Percentiles rank a stretch among this genome's conserved stretches.
Evolutionary conservation across 768 basidiomycete species (phyloP).

Genomic region (Termitomyces sp.): DNA sequence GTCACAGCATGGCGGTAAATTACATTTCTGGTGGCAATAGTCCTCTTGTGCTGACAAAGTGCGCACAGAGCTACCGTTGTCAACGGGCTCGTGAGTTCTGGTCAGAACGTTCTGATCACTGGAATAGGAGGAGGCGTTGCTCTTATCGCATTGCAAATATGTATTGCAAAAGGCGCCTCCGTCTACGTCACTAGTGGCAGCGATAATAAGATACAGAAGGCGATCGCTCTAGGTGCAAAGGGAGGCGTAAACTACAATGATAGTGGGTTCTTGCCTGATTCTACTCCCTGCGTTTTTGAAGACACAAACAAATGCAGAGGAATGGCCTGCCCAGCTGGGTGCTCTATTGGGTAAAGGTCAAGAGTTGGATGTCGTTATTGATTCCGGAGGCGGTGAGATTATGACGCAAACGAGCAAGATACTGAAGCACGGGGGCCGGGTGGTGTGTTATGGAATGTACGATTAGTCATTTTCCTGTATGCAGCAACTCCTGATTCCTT

Average conservation of each 20-base stretch:
- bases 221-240: constrained; percentile 62
- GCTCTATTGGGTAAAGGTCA: constrained; percentile 32
- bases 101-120: constrained; percentile 74
- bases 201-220: constrained; percentile 63
- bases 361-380: constrained; percentile 57
- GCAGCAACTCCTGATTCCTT: background rate
- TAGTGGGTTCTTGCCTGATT: constrained; percentile 30
- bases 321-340: constrained; percentile 48
- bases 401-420: constrained; percentile 41
- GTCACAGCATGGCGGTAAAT: constrained; percentile 81
- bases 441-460: constrained; percentile 67
- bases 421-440: constrained; percentile 51
- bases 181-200: constrained; percentile 82
- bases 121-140: constrained; percentile 87
- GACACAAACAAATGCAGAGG: constrained; percentile 22
- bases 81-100: constrained; percentile 55
- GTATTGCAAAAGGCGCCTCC: constrained; percentile 65
- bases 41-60: background rate
- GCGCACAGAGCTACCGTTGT: constrained; percentile 53
- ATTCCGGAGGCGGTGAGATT: constrained; percentile 67
- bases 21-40: background rate
- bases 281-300: background rate
- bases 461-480: constrained; percentile 9
- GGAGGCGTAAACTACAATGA: constrained; percentile 75
- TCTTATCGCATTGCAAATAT: constrained; percentile 67